These are phyloP conservation scores for Eucalyptus virginea DNA, from an alignment of 345 rosid genomes.

Conservation along the genomic window DNA sequence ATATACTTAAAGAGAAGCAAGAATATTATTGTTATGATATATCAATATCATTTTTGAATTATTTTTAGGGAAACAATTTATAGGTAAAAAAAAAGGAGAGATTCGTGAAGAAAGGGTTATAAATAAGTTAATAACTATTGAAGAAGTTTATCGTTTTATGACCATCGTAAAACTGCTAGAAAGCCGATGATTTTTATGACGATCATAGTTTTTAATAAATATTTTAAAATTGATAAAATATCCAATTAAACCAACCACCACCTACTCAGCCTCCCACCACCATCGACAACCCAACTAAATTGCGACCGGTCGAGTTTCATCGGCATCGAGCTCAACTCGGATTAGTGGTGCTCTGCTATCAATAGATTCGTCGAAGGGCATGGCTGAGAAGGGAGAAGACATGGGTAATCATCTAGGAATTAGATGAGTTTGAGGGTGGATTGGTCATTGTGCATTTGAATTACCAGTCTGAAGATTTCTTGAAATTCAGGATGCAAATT, in stretches of 20 bases:
- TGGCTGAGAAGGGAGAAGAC: background rate
- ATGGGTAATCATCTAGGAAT: background rate
- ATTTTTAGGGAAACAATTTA: too few species aligned
- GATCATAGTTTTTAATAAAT: too few species aligned
- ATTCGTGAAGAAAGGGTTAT: too few species aligned
- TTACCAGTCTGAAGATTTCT: background rate
- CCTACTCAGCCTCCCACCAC: background rate
- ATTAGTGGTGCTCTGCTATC: background rate
- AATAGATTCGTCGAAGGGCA: background rate
- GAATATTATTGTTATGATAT: too few species aligned
- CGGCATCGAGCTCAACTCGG: background rate
- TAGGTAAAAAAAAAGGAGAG: too few species aligned
- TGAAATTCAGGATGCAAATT: background rate
- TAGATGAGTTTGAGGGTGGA: background rate
- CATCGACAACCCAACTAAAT: too few species aligned
- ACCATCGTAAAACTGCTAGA: fast-evolving
- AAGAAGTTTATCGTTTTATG: too few species aligned
- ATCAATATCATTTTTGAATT: too few species aligned
- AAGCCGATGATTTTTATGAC: fast-evolving
- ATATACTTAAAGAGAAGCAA: too few species aligned
- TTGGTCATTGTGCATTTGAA: background rate
- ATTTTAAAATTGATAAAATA: too few species aligned
- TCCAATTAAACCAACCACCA: background rate
- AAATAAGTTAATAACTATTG: too few species aligned
- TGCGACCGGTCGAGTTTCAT: background rate